A percentile compares a stretch with the other conserved stretches of the same genome.
phyloP scores from a whole-genome alignment of 768 basidiomycete genomes.

The Myochromella boudieri region DNA sequence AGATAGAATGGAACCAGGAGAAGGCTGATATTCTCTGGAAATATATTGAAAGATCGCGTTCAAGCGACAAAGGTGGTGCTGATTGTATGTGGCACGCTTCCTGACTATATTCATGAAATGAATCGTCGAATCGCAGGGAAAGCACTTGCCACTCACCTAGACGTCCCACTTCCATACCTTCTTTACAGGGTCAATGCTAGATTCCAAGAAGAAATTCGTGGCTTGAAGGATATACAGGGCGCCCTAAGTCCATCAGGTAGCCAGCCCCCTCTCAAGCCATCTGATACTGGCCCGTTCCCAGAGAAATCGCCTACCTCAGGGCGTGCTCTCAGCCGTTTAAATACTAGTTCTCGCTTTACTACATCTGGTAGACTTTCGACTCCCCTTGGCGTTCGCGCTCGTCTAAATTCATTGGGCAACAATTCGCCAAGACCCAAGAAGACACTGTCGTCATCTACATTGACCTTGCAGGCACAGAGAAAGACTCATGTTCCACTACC shows the following conservation, averaged over 20 bases:
- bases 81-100: conserved; percentile 60
- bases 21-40: conserved; percentile 89
- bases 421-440: conserved; percentile 54
- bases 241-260: conserved; percentile 49
- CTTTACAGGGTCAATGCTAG: conserved; percentile 82
- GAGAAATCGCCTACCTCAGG: conserved; percentile 30
- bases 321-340: conserved; percentile 29
- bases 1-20: conserved; percentile 86
- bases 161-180: conserved; percentile 82
- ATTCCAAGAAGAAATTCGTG: conserved; percentile 83
- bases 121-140: conserved; percentile 59
- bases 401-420: conserved; percentile 66
- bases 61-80: conserved; percentile 68
- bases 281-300: conserved; percentile 20
- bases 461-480: conserved; percentile 62
- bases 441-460: conserved; percentile 64
- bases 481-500: conserved; percentile 37
- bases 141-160: conserved; percentile 73
- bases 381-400: conserved; percentile 66
- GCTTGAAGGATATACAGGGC: conserved; percentile 69
- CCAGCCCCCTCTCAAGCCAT: conserved; percentile 32
- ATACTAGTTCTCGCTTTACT: conserved; percentile 33
- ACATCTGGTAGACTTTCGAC: conserved; percentile 48
- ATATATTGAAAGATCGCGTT: conserved; percentile 76
- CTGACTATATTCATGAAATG: conserved; percentile 1